Percentiles rank a stretch among this genome's conserved stretches.
Conservation (phyloP, 306 rosid species). For the Castanea mollissima region DNA sequence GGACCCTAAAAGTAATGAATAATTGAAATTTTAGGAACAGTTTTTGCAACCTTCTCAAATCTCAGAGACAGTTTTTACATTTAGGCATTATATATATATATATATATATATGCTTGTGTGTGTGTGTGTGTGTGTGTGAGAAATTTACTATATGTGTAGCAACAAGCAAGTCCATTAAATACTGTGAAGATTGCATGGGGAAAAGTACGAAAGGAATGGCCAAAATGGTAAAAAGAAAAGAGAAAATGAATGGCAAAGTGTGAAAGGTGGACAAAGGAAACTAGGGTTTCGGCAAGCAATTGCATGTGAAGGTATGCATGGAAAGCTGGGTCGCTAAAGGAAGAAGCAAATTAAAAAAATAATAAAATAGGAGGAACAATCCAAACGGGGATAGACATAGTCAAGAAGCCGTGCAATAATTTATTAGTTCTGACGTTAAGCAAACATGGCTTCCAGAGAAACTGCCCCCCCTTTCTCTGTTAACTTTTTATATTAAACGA, state of each 20-base stretch:
- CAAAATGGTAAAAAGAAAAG: conserved; percentile 7
- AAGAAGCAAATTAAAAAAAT: conserved; percentile 33
- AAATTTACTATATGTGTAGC: too few species aligned
- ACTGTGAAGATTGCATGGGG: background rate
- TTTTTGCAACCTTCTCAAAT: too few species aligned
- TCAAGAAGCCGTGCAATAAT: conserved; percentile 48
- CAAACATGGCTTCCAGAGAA: conserved; percentile 51
- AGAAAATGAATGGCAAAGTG: conserved; percentile 19
- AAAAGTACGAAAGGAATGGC: conserved; percentile 12
- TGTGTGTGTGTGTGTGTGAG: too few species aligned
- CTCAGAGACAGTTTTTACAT: too few species aligned
- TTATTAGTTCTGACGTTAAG: conserved; percentile 57
- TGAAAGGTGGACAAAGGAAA: conserved; percentile 13
- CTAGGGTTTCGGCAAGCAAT: conserved; percentile 36
- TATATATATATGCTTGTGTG: too few species aligned
- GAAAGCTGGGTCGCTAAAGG: conserved; percentile 60
- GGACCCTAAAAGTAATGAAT: too few species aligned
- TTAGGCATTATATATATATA: too few species aligned
- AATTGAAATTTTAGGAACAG: too few species aligned
- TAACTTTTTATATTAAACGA: conserved; percentile 43
- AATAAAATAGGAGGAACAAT: conserved; percentile 37
- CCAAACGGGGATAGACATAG: conserved; percentile 42
- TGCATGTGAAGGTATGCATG: conserved; percentile 79
- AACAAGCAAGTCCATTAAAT: too few species aligned
- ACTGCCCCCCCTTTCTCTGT: conserved; percentile 28